Conservation (phyloP, 495 filamentous ascomycete species). For the Thozetella sp. region DNA sequence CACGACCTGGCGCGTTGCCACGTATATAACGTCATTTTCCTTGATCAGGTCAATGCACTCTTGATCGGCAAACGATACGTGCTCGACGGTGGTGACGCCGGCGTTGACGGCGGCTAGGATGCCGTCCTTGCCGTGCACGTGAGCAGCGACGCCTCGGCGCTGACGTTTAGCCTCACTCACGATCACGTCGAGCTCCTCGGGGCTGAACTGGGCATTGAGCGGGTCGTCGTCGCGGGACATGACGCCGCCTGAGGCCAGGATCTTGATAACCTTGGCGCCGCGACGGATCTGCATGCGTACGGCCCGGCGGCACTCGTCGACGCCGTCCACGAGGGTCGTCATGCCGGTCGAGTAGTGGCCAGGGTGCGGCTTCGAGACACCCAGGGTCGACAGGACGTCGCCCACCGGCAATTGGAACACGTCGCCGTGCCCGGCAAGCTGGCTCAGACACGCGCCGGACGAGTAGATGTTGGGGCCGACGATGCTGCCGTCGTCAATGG, state of each 20-base stretch:
- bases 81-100: conserved; percentile 48
- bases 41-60: conserved; percentile 49
- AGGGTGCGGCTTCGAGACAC: conserved; percentile 17
- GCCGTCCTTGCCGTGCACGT: conserved; percentile 52
- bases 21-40: conserved; percentile 40
- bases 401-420: conserved; percentile 33
- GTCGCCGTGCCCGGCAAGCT: conserved; percentile 53
- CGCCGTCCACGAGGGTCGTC: conserved; percentile 42
- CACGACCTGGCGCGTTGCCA: conserved; percentile 44
- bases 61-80: conserved; percentile 44
- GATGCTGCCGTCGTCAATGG: conserved; percentile 46
- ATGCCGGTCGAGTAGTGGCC: conserved; percentile 23
- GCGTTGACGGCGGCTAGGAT: conserved; percentile 49
- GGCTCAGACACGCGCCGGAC: conserved; percentile 37
- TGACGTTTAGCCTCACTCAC: conserved; percentile 48
- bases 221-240: conserved; percentile 46
- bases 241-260: conserved; percentile 51
- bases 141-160: conserved; percentile 46
- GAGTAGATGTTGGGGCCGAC: conserved; percentile 51
- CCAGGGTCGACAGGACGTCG: conserved; percentile 27
- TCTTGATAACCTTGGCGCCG: conserved; percentile 52
- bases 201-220: conserved; percentile 46
- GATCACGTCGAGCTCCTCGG: conserved; percentile 49
- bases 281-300: conserved; percentile 50
- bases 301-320: conserved; percentile 43